These are phyloP conservation scores for Cladophialophora carrionii DNA, from an alignment of 2,329 filamentous ascomycete genomes.

Conservation along the genomic window DNA sequence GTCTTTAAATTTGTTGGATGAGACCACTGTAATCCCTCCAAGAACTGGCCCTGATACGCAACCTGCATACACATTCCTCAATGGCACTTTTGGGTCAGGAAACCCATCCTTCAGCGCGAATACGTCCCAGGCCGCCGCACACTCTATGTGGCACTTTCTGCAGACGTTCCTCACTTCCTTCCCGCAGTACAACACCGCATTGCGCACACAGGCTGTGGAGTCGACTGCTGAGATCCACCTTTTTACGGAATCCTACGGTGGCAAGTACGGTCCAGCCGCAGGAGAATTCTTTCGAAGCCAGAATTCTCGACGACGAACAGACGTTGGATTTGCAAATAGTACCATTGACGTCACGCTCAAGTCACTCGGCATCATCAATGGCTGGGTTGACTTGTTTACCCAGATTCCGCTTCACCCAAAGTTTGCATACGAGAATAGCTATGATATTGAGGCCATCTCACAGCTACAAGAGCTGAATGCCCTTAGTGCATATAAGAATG, in stretches of 20 bases:
- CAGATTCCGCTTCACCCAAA: constrained; percentile 53
- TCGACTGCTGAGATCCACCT: constrained; percentile 61
- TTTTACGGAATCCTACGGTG: constrained; percentile 71
- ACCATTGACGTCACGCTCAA: constrained; percentile 46
- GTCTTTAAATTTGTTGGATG: constrained; percentile 47
- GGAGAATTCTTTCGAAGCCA: constrained; percentile 62
- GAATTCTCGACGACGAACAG: constrained; percentile 60
- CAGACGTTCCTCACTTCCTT: constrained; percentile 61
- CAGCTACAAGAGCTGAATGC: constrained; percentile 38
- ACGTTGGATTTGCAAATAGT: constrained; percentile 48
- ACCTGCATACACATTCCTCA: constrained; percentile 49
- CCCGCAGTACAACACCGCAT: constrained; percentile 60
- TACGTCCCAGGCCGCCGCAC: constrained; percentile 51
- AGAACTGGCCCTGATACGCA: constrained; percentile 37
- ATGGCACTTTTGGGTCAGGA: constrained; percentile 62
- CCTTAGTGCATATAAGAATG: constrained; percentile 35
- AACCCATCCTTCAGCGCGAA: constrained; percentile 44
- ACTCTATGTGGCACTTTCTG: constrained; percentile 61
- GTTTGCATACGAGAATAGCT: constrained; percentile 55
- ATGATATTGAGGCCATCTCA: constrained; percentile 61
- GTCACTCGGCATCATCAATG: constrained; percentile 72
- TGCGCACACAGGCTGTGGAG: constrained; percentile 43
- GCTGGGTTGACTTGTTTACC: constrained; percentile 66
- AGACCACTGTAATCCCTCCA: constrained; percentile 42
- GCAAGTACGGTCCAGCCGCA: constrained; percentile 70